Evolutionary conservation across 2,329 filamentous ascomycete genomes (phyloP), one percentile per base, ranked within the genome.

Genomic region (Colletotrichum musae): DNA sequence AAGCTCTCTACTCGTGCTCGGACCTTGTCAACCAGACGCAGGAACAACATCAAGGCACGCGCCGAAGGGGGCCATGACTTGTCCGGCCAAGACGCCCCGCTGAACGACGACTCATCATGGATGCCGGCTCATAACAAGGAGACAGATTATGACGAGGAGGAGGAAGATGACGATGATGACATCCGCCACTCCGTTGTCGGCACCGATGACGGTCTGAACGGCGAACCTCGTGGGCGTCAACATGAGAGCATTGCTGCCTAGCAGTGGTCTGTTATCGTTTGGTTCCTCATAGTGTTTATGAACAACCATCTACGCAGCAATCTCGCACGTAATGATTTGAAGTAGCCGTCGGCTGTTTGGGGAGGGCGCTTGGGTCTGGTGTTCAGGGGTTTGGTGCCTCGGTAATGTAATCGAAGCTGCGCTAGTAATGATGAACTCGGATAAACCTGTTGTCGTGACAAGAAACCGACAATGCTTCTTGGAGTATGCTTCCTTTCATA

Each of bases 1-100:
- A 95, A 94, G 80, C 90, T 99, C 57, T 97, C 94, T 5, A 93
- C 91, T 18, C 94, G 96, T 69, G 91, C 95, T 48, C 94, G 95
- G 74, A 97, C 92, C 16, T 88, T 98, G 43, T 97, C 94, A 53
- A 94, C 94, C 80, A 92, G 95, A 74, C 92, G 94, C 73, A 90
- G 92, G 69, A 91, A 92, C 79, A 92, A 92, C 79, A 89, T 92
- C 77, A 86, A 85, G 73, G 88, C 87, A 70, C 87, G 89, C 72
- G 85, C 83, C 32, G 93, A 95, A 76, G 68, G 68, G 16, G 93
- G 93, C 7, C 87, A 94, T 68, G 95, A 98, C 77, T 87, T 98
- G 47, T 93, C 93, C 2, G 87, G 87, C 56, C 95, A 98, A 82
- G 95, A 98, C 78, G 88, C 88, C 56, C 92, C 93, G 16, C 82